Conservation (phyloP, 148 eudicot species). For the Persicaria tinctoria region DNA sequence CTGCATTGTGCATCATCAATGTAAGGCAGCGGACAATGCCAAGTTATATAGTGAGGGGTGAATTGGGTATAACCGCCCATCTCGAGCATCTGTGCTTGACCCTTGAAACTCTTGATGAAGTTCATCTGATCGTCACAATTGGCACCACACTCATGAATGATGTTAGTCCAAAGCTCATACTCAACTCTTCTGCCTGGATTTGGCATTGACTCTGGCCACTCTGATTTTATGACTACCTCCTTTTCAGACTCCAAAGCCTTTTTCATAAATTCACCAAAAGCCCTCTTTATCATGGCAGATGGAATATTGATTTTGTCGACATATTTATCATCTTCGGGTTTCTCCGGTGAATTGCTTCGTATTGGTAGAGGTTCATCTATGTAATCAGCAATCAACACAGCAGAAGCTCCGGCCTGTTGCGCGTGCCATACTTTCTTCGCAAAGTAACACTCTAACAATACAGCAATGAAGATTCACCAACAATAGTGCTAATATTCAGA, state of each 20-base stretch:
- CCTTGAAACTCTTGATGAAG: constrained; percentile 77
- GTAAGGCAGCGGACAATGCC: constrained; percentile 80
- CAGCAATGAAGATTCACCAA: too few species aligned
- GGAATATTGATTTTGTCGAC: constrained; percentile 68
- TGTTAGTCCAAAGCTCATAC: constrained; percentile 86
- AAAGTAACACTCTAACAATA: constrained; percentile 54
- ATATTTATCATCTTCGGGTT: constrained; percentile 44
- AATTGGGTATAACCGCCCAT: constrained; percentile 68
- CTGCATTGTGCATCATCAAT: constrained; percentile 49
- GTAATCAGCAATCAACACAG: constrained; percentile 67
- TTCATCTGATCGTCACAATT: constrained; percentile 89
- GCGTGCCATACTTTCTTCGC: constrained; percentile 88
- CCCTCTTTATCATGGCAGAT: constrained; percentile 44
- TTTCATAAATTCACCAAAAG: constrained; percentile 57
- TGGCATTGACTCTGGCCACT: constrained; percentile 95
- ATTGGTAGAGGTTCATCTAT: constrained; percentile 59
- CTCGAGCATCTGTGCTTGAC: constrained; percentile 91
- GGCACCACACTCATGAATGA: constrained; percentile 88
- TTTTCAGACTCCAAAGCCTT: constrained; percentile 35
- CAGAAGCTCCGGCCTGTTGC: constrained; percentile 96
- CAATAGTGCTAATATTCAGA: too few species aligned
- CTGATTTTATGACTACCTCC: constrained; percentile 59
- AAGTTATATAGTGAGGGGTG: constrained; percentile 89
- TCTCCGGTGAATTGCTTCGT: constrained; percentile 89
- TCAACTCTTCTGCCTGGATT: constrained; percentile 33